Evolutionary conservation across 2,329 filamentous ascomycete species (phyloP).

Genomic region (Alternaria burnsii): DNA sequence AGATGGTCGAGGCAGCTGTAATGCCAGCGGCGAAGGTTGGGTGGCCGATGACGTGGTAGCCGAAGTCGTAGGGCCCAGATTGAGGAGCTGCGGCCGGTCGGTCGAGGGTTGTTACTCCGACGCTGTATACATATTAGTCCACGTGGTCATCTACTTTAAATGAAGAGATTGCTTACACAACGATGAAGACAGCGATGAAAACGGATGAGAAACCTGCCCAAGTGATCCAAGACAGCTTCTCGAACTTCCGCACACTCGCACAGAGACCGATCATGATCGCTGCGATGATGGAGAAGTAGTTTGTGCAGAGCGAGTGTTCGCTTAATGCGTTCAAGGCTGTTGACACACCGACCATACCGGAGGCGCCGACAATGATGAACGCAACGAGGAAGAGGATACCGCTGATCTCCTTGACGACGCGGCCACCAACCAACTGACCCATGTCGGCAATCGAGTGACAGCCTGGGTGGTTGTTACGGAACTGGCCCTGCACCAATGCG

Average conservation of each 20-base stretch:
- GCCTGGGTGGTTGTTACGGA: constrained; percentile 60
- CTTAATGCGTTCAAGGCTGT: constrained; percentile 69
- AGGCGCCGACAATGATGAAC: constrained; percentile 65
- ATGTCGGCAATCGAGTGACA: constrained; percentile 67
- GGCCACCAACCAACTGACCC: constrained; percentile 64
- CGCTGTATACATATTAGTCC: constrained; percentile 18
- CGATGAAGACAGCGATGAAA: constrained; percentile 65
- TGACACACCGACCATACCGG: constrained; percentile 67
- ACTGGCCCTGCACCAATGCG: constrained; percentile 60
- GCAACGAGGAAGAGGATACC: constrained; percentile 66
- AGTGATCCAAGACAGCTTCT: constrained; percentile 69
- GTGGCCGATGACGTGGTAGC: constrained; percentile 64
- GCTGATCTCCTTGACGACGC: constrained; percentile 59
- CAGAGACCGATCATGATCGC: constrained; percentile 60
- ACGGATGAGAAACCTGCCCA: constrained; percentile 68
- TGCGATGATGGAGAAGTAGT: constrained; percentile 66
- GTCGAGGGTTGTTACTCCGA: constrained; percentile 66
- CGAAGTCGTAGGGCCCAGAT: constrained; percentile 66
- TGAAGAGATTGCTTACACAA: constrained; percentile 50
- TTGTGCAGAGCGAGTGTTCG: constrained; percentile 66
- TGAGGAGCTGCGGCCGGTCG: constrained; percentile 69
- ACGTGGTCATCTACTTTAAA: background rate
- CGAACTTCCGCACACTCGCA: constrained; percentile 66
- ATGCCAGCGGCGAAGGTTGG: constrained; percentile 68
- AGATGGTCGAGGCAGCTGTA: constrained; percentile 64